Percentiles rank a stretch among this genome's conserved stretches.
These are phyloP conservation scores for Corymbia citriodora DNA, from an alignment of 441 rosid genomes.

Conservation along the genomic window DNA sequence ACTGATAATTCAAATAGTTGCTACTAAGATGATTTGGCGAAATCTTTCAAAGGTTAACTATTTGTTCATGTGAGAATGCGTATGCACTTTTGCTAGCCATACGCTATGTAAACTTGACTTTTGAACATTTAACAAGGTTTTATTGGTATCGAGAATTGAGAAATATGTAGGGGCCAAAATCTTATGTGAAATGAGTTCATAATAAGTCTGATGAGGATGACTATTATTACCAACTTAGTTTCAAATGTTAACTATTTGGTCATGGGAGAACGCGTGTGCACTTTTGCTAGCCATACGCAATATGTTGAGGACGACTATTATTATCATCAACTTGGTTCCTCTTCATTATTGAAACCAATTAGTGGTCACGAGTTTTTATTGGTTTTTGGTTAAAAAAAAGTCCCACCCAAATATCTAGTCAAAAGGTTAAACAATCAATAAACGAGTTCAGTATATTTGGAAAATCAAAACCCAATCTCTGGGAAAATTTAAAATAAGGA, in stretches of 20 bases:
- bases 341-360: neutral
- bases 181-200: no score
- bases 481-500: no score
- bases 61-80: no score
- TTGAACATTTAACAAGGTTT: no score
- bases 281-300: neutral
- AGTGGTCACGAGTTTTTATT: neutral
- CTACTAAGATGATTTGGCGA: neutral
- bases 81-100: no score
- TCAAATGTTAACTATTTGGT: neutral
- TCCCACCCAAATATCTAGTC: neutral
- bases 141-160: no score
- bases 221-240: neutral
- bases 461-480: no score
- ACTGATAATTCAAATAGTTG: neutral
- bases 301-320: neutral
- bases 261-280: neutral
- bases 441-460: neutral
- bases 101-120: no score
- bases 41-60: no score
- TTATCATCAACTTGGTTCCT: neutral
- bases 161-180: no score
- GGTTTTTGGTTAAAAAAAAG: neutral
- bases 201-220: no score
- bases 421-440: neutral